These are phyloP conservation scores for Metschnikowia picachoensis DNA, from an alignment of 805 yeast species.

Conservation along the genomic window DNA sequence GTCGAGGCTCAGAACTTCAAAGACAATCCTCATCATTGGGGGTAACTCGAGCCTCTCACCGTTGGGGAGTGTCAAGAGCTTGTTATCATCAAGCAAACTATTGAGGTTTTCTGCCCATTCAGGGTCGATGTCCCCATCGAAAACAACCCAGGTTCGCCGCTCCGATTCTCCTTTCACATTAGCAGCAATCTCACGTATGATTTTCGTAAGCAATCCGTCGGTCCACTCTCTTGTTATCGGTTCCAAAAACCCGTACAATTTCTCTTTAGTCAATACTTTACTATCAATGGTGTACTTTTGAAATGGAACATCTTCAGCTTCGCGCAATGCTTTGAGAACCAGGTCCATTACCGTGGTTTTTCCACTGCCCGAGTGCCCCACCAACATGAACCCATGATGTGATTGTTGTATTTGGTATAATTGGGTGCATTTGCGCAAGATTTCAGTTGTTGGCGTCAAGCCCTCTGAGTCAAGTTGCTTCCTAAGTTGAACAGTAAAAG, in stretches of 20 bases:
- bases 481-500: conserved; percentile 24
- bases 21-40: conserved; percentile 56
- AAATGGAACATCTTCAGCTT: conserved; percentile 28
- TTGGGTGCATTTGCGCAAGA: conserved; percentile 58
- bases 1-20: conserved; percentile 67
- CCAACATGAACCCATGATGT: conserved; percentile 77
- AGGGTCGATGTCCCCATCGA: conserved; percentile 94
- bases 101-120: conserved; percentile 89
- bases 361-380: conserved; percentile 75
- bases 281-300: conserved; percentile 59
- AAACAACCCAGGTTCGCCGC: conserved; percentile 68
- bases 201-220: conserved; percentile 77
- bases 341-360: conserved; percentile 55
- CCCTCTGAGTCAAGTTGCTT: conserved; percentile 30
- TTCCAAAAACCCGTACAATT: conserved; percentile 69
- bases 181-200: conserved; percentile 53
- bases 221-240: conserved; percentile 83
- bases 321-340: conserved; percentile 43
- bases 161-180: conserved; percentile 56
- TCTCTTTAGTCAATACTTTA: conserved; percentile 64
- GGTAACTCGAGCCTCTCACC: conserved; percentile 82
- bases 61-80: conserved; percentile 73
- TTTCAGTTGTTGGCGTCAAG: conserved; percentile 30
- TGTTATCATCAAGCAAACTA: conserved; percentile 88
- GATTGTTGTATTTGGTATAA: conserved; percentile 55